Evolutionary conservation across 2,329 filamentous ascomycete species (phyloP), one percentile per base, ranked within the genome.

Genomic region (Atkinsonella hypoxylon): DNA sequence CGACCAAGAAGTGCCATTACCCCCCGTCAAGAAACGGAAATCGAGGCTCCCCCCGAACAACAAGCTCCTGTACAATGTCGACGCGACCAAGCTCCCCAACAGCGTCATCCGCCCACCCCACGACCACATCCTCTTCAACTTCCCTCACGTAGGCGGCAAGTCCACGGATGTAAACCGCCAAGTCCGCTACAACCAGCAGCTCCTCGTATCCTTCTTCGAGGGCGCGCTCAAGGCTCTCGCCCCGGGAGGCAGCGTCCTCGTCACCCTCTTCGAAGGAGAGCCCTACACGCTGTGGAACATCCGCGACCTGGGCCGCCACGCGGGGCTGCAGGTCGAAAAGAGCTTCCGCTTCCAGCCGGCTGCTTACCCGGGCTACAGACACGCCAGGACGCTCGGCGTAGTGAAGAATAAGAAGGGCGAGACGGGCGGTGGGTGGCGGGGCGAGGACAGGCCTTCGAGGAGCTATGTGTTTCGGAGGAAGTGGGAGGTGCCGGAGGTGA

Each of bases 201-300:
- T 89, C 47, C 74, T 89, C 36, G 82, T 87, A 13, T 71, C 73
- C 42, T 87, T 87, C 69, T 88, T 89, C 69, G 64, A 66, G 53
- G 68, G 72, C 50, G 74, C 77, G 1, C 65, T 74, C 20, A 49
- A 56, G 42, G 60, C 59, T 34, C 61, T 69, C 31, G 61, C 61
- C 4, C 69, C 70, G 0, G 72, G 75, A 6, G 82, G 82, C 36
- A 64, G 78, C 58, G 82, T 96, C 49, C 69, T 95, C 48, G 82
- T 97, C 20, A 94, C 89, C 0, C 71, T 97, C 10, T 98, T 98
- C 65, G 91, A 96, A 66, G 87, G 86, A 52, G 85, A 94, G 66
- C 93, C 93, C 0, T 98, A 98, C 65, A 91, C 89, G 2, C 76
- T 96, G 1, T 98, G 93, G 93, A 96, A 97, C 69, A 77, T 97